Percentiles rank a stretch among this genome's conserved stretches.
Conservation (phyloP, 257 asterid genomes). For the Ehretia macrophylla region DNA sequence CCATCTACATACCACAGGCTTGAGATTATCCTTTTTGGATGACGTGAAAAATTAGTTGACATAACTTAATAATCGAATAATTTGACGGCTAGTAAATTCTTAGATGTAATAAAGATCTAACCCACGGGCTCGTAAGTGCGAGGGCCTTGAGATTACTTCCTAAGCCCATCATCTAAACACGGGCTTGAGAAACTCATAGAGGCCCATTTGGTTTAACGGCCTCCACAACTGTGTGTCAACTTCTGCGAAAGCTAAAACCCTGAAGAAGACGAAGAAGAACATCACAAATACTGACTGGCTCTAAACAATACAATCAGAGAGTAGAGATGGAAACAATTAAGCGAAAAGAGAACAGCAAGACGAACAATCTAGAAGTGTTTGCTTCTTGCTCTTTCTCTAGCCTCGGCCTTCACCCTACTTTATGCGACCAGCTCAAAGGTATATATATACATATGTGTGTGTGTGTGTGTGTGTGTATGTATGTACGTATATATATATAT, state of each 20-base stretch:
- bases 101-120: no score
- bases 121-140: no score
- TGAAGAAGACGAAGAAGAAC: not conserved
- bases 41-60: no score
- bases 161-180: no score
- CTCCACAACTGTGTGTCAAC: no score
- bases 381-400: conserved; percentile 82
- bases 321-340: conserved; percentile 2
- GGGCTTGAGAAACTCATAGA: not conserved
- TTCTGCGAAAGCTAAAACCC: not conserved
- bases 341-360: conserved; percentile 4
- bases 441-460: not conserved
- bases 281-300: no score
- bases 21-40: no score
- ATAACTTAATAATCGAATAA: no score
- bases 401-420: conserved; percentile 71
- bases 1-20: no score
- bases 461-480: not conserved
- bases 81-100: no score
- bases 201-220: not conserved
- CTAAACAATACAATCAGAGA: not conserved
- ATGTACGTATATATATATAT: not conserved
- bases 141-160: no score
- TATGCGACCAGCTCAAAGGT: conserved; percentile 93
- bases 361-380: conserved; percentile 41